Base-by-base conservation (phyloP, 1,139 yeast genomes). In the Blastobotrys illinoisensis region DNA sequence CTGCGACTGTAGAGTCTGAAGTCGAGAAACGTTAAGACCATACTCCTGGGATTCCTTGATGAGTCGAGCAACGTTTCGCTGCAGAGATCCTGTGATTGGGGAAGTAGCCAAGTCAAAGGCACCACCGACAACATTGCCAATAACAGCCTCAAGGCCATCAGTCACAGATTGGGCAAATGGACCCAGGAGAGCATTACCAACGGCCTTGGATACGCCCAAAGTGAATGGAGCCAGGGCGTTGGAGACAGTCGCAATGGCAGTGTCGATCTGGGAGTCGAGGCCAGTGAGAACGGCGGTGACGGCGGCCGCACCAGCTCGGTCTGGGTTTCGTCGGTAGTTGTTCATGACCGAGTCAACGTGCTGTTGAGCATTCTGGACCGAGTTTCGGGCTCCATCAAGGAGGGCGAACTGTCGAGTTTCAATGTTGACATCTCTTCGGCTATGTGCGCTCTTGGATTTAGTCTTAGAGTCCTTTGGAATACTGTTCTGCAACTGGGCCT, bases 241-340 rank as follows among this genome's bases (percentile, higher is more conserved):
- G 16, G 40, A 32, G 43, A 67, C 55, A 18, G 63, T 56, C 5
- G 64, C 67, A 49, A 68, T 58, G 11, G 62, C 51, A 51, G 63
- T 62, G 52, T 69, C 72, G 54, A 69, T 61, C 57, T 69, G 72
- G 26, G 67, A 63, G 55, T 69, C 71, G 14, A 67, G 54, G 44
- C 70, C 71, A 23, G 67, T 58, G 49, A 69, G 60, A 47, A 60
- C 58, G 46, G 64, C 61, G 46, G 64, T 58, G 7, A 67, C 56
- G 9, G 57, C 56, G 13, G 61, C 65, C 46, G 62, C 54, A 36
- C 62, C 60, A 32, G 67, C 68, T 51, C 61, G 64, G 32, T 63
- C 60, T 18, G 60, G 62, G 36, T 54, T 51, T 20, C 48, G 50
- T 52, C 57, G 51, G 49, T 60, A 51, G 32, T 59, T 63, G 24